phyloP scores from a whole-genome alignment of 2,329 filamentous ascomycete species.

The Massarina eburnea region DNA sequence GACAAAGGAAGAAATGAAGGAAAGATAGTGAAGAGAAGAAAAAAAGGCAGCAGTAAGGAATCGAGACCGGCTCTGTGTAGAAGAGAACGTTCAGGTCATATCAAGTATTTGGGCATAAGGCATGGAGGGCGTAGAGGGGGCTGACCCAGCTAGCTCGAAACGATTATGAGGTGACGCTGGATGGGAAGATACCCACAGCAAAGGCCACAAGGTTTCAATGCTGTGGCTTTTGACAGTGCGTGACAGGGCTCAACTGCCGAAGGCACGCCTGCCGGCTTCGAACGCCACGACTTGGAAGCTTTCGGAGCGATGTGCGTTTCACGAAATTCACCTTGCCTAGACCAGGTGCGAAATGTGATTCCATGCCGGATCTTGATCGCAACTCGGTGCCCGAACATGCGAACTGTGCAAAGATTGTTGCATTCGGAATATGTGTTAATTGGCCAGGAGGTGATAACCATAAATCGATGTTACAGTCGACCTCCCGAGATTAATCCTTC shows the following conservation, averaged over 20 bases:
- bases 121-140: slow-evolving; percentile 4
- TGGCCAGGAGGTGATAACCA: too few relatives aligned
- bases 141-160: slow-evolving; percentile 16
- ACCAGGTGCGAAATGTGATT: not conserved
- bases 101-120: slow-evolving; percentile 17
- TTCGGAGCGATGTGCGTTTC: slow-evolving; percentile 15
- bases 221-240: slow-evolving; percentile 11
- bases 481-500: too few relatives aligned
- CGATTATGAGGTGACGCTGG: slow-evolving; percentile 12
- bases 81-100: slow-evolving; percentile 1
- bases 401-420: too few relatives aligned
- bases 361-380: not conserved
- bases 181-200: slow-evolving; percentile 1
- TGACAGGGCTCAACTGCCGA: slow-evolving; percentile 9
- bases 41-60: slow-evolving; percentile 1
- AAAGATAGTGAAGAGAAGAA: slow-evolving; percentile 4
- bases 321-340: slow-evolving; percentile 3
- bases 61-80: slow-evolving; percentile 17
- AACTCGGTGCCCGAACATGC: not conserved
- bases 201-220: slow-evolving; percentile 5
- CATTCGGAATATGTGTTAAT: too few relatives aligned
- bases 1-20: slow-evolving; percentile 1
- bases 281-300: slow-evolving; percentile 10
- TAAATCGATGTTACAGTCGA: too few relatives aligned
- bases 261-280: slow-evolving; percentile 3